A percentile compares a stretch with the other conserved stretches of the same genome.
Conservation (phyloP, 2,329 filamentous ascomycete genomes). For the Zasmidium cellare region DNA sequence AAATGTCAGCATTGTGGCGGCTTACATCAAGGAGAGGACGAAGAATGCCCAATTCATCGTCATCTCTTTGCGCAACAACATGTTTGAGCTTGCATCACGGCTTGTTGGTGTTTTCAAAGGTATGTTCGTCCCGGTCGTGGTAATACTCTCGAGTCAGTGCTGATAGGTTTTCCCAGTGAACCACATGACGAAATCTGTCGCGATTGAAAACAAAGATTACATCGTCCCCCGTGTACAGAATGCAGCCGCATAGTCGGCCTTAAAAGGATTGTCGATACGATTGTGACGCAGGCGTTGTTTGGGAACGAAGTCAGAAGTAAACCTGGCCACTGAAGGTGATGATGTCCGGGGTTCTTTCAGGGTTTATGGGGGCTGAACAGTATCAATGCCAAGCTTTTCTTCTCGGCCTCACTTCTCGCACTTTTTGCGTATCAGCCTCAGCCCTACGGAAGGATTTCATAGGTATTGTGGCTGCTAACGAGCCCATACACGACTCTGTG, state of each 20-base stretch:
- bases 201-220: constrained; percentile 54
- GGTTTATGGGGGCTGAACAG: not conserved
- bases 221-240: constrained; percentile 27
- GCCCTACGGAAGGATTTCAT: not conserved
- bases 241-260: not conserved
- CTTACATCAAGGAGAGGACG: constrained; percentile 98
- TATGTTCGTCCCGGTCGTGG: constrained; percentile 48
- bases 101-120: constrained; percentile 99
- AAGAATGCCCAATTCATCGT: constrained; percentile 99
- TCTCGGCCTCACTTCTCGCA: not conserved
- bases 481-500: not conserved
- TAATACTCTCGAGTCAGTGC: not conserved
- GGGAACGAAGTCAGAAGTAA: not conserved
- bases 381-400: not conserved
- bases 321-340: not conserved
- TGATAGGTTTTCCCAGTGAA: constrained; percentile 30
- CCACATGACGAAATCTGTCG: constrained; percentile 50
- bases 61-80: constrained; percentile 96
- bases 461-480: not conserved
- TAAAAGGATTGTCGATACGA: not conserved
- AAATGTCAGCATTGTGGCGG: constrained; percentile 96
- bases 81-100: constrained; percentile 97
- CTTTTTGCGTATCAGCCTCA: not conserved
- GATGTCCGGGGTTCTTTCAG: not conserved
- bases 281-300: not conserved